Conservation (phyloP, 2,329 filamentous ascomycete genomes). For the Paradendryphiella salina region DNA sequence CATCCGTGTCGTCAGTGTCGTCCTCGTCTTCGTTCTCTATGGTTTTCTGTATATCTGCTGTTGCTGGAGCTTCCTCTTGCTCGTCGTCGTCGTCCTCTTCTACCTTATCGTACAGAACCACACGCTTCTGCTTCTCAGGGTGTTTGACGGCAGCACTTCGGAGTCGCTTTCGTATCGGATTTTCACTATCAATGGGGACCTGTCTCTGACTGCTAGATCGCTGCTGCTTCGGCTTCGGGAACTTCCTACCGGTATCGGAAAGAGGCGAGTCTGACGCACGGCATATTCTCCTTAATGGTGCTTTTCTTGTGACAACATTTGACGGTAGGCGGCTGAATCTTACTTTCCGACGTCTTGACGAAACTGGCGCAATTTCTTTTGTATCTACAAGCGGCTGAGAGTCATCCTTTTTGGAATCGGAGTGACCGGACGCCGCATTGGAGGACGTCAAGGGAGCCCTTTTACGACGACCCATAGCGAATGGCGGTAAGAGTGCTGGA, state of each 20-base stretch:
- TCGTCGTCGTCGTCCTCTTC: too few relatives aligned
- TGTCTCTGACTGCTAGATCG: background rate
- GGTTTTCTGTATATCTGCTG: too few relatives aligned
- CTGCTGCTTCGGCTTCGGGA: background rate
- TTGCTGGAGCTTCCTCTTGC: too few relatives aligned
- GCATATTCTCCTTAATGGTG: constrained; percentile 2
- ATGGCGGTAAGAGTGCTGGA: background rate
- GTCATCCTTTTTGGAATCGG: too few relatives aligned
- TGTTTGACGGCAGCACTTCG: background rate
- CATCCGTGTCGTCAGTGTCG: too few relatives aligned
- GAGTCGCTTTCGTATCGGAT: background rate
- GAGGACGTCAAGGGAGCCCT: background rate
- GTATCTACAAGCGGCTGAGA: background rate
- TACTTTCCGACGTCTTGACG: background rate
- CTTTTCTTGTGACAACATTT: constrained; percentile 1
- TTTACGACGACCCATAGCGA: background rate
- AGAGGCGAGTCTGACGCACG: background rate
- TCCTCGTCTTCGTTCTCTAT: too few relatives aligned
- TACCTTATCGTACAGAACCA: background rate
- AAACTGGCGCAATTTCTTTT: background rate
- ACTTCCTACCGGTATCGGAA: background rate
- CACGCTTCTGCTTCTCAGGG: background rate
- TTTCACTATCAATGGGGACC: background rate
- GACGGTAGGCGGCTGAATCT: constrained; percentile 2
- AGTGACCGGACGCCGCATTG: too few relatives aligned